Evolutionary conservation across 164 flowering plant genomes (phyloP), one percentile per base, ranked within the genome.

Genomic region (Chloranthus sessilifolius): DNA sequence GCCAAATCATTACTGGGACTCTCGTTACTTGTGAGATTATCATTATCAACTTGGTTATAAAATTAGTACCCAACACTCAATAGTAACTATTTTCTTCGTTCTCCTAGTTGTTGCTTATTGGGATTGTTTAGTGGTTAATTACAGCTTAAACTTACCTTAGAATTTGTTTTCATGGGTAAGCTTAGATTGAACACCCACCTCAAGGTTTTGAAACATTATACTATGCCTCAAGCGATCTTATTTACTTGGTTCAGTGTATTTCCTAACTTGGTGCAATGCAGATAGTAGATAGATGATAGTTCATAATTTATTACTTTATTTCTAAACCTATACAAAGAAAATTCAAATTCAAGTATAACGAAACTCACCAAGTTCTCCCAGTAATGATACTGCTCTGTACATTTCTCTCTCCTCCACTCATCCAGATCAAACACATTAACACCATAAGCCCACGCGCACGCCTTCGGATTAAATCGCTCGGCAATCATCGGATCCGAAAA

Each of bases 381-480:
- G 52, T 85, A 77, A 68, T 81, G 89, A 57, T 85, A 88, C 56
- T 73, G 66, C 20, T 83, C 95, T 0, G 98, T 91, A 62, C 65
- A 72, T 66, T 74, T 80, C 59, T 83, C 95, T 5, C 68, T 72
- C 65, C 90, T 80, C 98, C 98, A 91, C 37, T 95, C 83, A 71
- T 91, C 83, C 27, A 91, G 85, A 65, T 91, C 90, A 58, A 88
- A 85, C 39, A 91, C 58, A 63, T 91, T 91, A 88, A 88, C 76
- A 29, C 98, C 96, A 72, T 64, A 87, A 7, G 98, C 95, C 98
- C 98, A 91, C 1, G 90, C 98, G 68, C 98, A 91, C 14, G 96
- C 83, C 66, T 76, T 83, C 22, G 95, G 92, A 48, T 77, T 85
- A 48, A 88, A 83, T 53, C 43, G 83, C 64, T 80, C 90, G 62